Conservation (phyloP, 2,329 filamentous ascomycete genomes). For the Stemphylium beticola region DNA sequence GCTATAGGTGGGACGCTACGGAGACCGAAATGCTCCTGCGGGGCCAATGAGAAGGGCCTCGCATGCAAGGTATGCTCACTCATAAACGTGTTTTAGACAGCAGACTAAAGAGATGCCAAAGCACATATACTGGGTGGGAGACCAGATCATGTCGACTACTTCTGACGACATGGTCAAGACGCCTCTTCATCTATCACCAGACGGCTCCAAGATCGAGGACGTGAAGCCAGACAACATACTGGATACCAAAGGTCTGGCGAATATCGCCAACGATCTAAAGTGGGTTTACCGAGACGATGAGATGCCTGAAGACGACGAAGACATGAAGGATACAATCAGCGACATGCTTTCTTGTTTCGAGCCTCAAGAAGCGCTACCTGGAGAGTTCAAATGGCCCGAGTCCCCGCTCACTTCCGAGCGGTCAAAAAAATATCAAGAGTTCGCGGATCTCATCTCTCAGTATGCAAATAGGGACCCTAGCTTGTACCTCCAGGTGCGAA, state of each 20-base stretch:
- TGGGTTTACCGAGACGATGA: slow-evolving; percentile 42
- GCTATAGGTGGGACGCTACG: slow-evolving; percentile 34
- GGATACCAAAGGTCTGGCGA: slow-evolving; percentile 31
- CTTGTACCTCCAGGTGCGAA: slow-evolving; percentile 34
- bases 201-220: slow-evolving; percentile 44
- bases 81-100: neutral
- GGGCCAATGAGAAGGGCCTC: slow-evolving; percentile 39
- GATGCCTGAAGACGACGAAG: slow-evolving; percentile 35
- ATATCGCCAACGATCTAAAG: slow-evolving; percentile 34
- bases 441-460: slow-evolving; percentile 37
- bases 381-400: slow-evolving; percentile 39
- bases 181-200: slow-evolving; percentile 37
- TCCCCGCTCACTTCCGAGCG: slow-evolving; percentile 34
- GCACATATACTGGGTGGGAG: slow-evolving; percentile 50
- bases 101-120: slow-evolving; percentile 19
- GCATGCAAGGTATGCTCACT: slow-evolving; percentile 43
- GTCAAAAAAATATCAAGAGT: slow-evolving; percentile 41
- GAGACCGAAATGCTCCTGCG: slow-evolving; percentile 44
- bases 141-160: slow-evolving; percentile 40
- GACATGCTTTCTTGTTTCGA: slow-evolving; percentile 49
- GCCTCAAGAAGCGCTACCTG: slow-evolving; percentile 42
- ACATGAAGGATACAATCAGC: slow-evolving; percentile 39
- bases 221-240: slow-evolving; percentile 40
- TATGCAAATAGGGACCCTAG: slow-evolving; percentile 37
- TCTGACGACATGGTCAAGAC: slow-evolving; percentile 29